Conservation (phyloP, 2,329 filamentous ascomycete genomes). For the Ophioceras dolichostomum region DNA sequence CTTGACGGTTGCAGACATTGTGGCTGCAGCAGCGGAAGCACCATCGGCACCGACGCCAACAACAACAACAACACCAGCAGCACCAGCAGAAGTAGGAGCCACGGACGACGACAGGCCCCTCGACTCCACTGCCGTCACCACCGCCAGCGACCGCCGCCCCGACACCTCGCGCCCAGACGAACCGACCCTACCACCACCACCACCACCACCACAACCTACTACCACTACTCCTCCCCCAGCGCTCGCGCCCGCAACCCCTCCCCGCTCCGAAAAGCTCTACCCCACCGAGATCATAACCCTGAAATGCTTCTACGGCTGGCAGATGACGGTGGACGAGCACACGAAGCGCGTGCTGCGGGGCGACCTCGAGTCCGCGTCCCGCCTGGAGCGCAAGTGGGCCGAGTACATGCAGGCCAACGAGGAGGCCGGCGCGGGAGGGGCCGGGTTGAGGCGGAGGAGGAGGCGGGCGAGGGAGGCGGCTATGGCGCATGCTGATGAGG, state of each 20-base stretch:
- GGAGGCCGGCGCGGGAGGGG: slow-evolving; percentile 61
- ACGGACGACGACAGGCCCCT: not conserved
- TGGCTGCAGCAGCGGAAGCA: no score
- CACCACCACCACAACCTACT: no score
- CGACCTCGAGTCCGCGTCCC: slow-evolving; percentile 58
- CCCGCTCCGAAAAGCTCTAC: slow-evolving; percentile 32
- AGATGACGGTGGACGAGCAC: slow-evolving; percentile 90
- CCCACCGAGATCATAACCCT: slow-evolving; percentile 71
- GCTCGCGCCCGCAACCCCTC: not conserved
- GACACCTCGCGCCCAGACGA: not conserved
- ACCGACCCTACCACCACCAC: no score
- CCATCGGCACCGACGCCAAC: no score
- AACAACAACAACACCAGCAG: not conserved
- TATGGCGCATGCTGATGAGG: slow-evolving; percentile 67
- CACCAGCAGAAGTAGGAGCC: not conserved
- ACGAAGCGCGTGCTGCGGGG: slow-evolving; percentile 72
- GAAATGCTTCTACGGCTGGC: slow-evolving; percentile 92
- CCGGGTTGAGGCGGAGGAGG: slow-evolving; percentile 55
- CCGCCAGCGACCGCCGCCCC: not conserved
- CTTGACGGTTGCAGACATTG: no score
- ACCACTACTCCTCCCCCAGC: not conserved
- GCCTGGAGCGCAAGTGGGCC: slow-evolving; percentile 85
- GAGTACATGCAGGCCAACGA: slow-evolving; percentile 89
- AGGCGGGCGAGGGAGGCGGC: slow-evolving; percentile 73
- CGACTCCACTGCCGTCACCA: not conserved